Evolutionary conservation across 768 basidiomycete species (phyloP), one percentile per base, ranked within the genome.

Genomic region (Leccinellum albellum): DNA sequence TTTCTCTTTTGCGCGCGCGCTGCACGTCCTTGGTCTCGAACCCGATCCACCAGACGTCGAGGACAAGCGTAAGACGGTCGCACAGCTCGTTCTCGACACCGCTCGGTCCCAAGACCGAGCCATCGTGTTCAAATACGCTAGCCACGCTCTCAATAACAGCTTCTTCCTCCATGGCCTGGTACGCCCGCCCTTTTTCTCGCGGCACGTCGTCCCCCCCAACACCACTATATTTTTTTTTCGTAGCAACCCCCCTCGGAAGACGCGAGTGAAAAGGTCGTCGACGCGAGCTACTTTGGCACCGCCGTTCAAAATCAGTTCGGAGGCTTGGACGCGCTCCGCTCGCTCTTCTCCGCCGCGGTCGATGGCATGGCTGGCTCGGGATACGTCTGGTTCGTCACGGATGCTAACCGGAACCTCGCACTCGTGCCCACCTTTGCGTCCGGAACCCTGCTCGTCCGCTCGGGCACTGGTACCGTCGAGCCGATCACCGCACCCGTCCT

Each of bases 141-240:
- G 89, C 61, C 82, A 92, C 48, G 91, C 96, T 6, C 76, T 98
- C 59, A 99, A 98, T 76, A 98, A 97, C 72, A 86, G 86, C 64
- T 98, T 92, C 81, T 98, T 98, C 79, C 80, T 99, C 28, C 82
- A 91, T 62, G 80, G 79, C 56, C 79, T 99, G 37, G 96, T 98
- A 70, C 51, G 93, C 79, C 28, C 13, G 5, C 21, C 21, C 6
- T 15, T 1, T 13, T 20, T 29, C n/a, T 33, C 17, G 2, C 15
- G 1, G 4, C 31, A n/a, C 6, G 17, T 21, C 6, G 6, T 7
- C 13, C 31, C 20, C 8, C 5, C 21, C 26, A 3, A 17, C 14
- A 31, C 26, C 24, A 17, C 14, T 6, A 0, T 48, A 7, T 14
- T 49, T 46, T 45, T 15, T 47, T 23, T 3, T 23, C 7, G 4